phyloP scores from a whole-genome alignment of 1,284 basidiomycete genomes.

The Rhodotorula sp. region DNA sequence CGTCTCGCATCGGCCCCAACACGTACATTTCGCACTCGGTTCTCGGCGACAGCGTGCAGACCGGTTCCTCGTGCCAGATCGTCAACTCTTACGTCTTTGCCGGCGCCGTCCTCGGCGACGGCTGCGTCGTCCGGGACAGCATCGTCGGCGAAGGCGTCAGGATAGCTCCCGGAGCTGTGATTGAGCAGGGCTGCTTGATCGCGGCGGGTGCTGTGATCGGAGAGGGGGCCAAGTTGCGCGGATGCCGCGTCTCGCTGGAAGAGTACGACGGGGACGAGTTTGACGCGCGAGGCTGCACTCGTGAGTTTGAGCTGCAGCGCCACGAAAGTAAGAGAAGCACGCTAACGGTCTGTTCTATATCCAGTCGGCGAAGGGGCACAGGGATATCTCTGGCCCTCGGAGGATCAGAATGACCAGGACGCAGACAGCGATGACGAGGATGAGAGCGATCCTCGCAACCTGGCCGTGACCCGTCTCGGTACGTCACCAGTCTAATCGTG shows the following conservation, averaged over 20 bases:
- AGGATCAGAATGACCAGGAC: constrained; percentile 40
- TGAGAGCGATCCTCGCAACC: constrained; percentile 42
- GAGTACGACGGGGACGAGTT: constrained; percentile 44
- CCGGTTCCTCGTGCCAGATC: constrained; percentile 66
- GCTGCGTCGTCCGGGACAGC: constrained; percentile 70
- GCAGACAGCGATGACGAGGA: constrained; percentile 45
- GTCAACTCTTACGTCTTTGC: constrained; percentile 79
- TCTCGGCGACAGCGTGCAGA: constrained; percentile 68
- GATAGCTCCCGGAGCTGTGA: constrained; percentile 58
- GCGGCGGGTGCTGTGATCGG: constrained; percentile 48
- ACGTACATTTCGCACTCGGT: constrained; percentile 68
- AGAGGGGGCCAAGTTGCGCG: constrained; percentile 59
- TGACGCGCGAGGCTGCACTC: constrained; percentile 51
- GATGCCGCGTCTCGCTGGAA: constrained; percentile 66
- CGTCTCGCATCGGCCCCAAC: constrained; percentile 63
- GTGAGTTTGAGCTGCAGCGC: constrained; percentile 36
- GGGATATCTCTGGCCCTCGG: constrained; percentile 53
- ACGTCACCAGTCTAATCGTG: constrained; percentile 8
- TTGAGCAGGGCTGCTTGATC: constrained; percentile 55
- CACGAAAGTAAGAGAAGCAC: background rate
- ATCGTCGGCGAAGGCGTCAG: constrained; percentile 55
- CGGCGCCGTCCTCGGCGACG: constrained; percentile 70
- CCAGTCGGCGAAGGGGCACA: constrained; percentile 48
- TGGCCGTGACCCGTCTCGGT: constrained; percentile 42
- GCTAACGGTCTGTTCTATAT: background rate